Base-by-base conservation (phyloP, 2,329 filamentous ascomycete species). In the Venturia aucupariae region DNA sequence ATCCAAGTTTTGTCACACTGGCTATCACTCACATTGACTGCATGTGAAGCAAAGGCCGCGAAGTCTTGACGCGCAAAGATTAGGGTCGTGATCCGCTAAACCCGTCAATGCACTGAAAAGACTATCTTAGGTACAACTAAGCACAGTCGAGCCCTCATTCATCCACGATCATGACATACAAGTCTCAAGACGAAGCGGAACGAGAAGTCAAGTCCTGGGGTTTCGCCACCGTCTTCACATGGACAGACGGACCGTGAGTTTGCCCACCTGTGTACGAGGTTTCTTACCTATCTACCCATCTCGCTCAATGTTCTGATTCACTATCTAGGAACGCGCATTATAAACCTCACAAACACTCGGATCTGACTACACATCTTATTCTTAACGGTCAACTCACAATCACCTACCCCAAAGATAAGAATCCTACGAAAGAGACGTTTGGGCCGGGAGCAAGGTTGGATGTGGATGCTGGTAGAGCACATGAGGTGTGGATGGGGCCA, bases 301-400 rank as follows among this genome's bases (percentile, higher is more conserved):
- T n/a, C n/a, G n/a, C n/a, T n/a, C n/a, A n/a, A n/a, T n/a, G n/a
- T n/a, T n/a, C 63, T 61, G 27, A 60, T 59, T 61, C n/a, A 62
- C 54, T 22, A 57, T 30, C 54, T 72, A 89, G 86, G 67, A 86
- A 89, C 72, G 80, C 83, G 35, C 79, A 90, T 74, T 90, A 90
- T 72, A 78, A 79, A 48, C 87, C 88, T 17, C 88, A 90, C 71
- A 82, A 80, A 17, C 88, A 91, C 71, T 69, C 74, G 27, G 82
- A 81, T 42, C 76, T 86, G 57, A 90, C 87, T 0, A 90, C 87
- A 0, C 88, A 91, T 74, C 78, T 90, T 59, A 86, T 91, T 66
- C 75, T 88, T 30, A 74, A 79, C 5, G 88, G 88, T 48, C 78
- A 84, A 65, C 74, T 91, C 70, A 90, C 85, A 8, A 83, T 90